These are phyloP conservation scores for Apiospora malaysiana DNA, from an alignment of 2,329 filamentous ascomycete genomes.

Conservation along the genomic window DNA sequence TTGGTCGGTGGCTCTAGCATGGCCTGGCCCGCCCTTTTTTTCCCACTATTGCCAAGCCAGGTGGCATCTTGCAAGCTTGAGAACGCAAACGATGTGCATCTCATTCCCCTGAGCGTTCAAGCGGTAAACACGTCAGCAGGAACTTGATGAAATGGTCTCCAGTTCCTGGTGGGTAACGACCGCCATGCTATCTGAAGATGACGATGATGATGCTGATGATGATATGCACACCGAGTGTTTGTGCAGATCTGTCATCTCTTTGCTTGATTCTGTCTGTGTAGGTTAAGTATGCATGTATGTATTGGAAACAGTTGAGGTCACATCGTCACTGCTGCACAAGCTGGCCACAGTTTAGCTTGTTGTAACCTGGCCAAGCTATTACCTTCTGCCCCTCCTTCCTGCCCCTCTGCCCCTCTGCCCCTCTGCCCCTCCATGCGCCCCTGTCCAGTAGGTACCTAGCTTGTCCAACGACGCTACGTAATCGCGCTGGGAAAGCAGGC, in stretches of 20 bases:
- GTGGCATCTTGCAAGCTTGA: background rate
- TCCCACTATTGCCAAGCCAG: constrained; percentile 4
- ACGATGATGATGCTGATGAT: background rate
- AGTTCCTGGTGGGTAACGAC: background rate
- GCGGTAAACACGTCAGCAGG: constrained; percentile 16
- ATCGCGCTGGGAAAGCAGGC: background rate
- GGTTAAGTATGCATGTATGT: too few relatives aligned
- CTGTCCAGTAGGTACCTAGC: background rate
- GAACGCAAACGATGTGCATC: background rate
- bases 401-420: background rate
- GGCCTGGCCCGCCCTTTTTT: background rate
- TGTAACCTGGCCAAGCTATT: background rate
- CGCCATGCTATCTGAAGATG: background rate
- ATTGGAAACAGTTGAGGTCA: background rate
- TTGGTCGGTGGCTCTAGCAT: background rate
- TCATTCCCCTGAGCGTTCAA: background rate
- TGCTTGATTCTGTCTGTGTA: background rate
- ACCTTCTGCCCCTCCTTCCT: background rate
- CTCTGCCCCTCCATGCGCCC: too few relatives aligned
- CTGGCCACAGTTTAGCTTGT: background rate
- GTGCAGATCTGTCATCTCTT: constrained; percentile 8
- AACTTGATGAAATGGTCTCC: background rate
- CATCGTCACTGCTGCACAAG: background rate
- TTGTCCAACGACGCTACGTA: background rate
- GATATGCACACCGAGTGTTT: constrained; percentile 8